A percentile compares a stretch with the other conserved stretches of the same genome.
Evolutionary conservation across 75 land plant genomes (phyloP).

Genomic region (Pseudotsuga menziesii): DNA sequence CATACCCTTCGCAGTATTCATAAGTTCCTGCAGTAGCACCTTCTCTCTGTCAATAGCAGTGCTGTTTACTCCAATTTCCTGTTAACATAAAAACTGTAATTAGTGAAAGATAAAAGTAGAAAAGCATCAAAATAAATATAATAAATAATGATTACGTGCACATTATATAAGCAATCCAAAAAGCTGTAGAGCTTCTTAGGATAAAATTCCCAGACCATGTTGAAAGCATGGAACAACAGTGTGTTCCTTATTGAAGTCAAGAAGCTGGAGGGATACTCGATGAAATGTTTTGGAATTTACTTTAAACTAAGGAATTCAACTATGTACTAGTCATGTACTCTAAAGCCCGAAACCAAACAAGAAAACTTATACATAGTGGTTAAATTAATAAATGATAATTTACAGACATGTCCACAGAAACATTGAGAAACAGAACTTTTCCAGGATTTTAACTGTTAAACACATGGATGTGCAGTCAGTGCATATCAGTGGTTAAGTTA

Average conservation of each 20-base stretch:
- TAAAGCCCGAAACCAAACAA: neutral
- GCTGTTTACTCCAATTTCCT: conserved; percentile 87
- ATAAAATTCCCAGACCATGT: neutral
- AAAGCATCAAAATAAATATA: neutral
- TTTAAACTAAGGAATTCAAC: too few relatives aligned
- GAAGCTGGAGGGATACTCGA: too few relatives aligned
- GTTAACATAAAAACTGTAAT: conserved; percentile 6
- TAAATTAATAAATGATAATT: neutral
- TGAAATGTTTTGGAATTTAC: too few relatives aligned
- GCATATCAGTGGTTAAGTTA: too few relatives aligned
- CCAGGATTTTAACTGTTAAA: neutral
- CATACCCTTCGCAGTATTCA: conserved; percentile 51
- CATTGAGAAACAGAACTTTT: neutral
- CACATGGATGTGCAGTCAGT: too few relatives aligned
- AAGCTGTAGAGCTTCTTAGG: neutral
- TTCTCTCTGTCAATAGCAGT: conserved; percentile 74
- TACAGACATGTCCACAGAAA: neutral
- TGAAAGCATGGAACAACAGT: neutral
- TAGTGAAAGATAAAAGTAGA: conserved; percentile 1
- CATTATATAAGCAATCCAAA: neutral
- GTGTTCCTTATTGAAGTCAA: too few relatives aligned
- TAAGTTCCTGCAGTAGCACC: conserved; percentile 49
- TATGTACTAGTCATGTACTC: neutral
- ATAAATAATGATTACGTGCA: neutral
- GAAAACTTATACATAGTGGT: neutral